phyloP scores from a whole-genome alignment of 2,329 filamentous ascomycete genomes.

The Colletotrichum destructivum region DNA sequence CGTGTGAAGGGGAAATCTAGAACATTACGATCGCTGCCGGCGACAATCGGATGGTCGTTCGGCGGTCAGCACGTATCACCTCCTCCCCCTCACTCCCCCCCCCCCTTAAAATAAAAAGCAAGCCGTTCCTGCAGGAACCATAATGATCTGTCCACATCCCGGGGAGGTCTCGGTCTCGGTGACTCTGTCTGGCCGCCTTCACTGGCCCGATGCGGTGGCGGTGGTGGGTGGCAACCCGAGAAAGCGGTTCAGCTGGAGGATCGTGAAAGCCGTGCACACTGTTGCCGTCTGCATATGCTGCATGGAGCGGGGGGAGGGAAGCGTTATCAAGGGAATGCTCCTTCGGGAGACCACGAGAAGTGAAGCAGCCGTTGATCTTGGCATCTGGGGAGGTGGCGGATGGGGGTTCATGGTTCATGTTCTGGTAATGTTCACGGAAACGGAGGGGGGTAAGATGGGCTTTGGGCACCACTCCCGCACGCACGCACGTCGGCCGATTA shows the following conservation, averaged over 20 bases:
- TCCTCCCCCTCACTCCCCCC: too few relatives aligned
- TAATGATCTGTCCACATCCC: background rate
- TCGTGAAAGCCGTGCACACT: conserved; percentile 1
- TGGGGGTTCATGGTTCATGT: background rate
- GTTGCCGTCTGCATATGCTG: background rate
- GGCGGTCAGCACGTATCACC: conserved; percentile 22
- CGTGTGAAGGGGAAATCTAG: background rate
- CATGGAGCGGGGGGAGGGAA: too few relatives aligned
- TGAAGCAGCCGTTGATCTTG: conserved; percentile 1
- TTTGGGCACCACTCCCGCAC: background rate
- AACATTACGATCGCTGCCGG: background rate
- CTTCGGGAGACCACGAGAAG: background rate
- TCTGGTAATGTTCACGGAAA: background rate
- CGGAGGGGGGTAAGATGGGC: background rate
- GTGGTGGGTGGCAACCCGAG: background rate
- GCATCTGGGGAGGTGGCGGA: conserved; percentile 1
- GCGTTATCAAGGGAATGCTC: background rate
- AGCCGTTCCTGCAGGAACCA: conserved; percentile 10
- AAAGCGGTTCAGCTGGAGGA: background rate
- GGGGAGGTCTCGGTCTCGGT: background rate
- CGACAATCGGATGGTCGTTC: conserved; percentile 4
- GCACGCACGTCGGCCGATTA: background rate
- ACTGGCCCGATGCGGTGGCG: background rate
- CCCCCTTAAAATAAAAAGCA: background rate
- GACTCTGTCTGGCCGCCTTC: background rate